Percentiles rank a stretch among this genome's conserved stretches.
Evolutionary conservation across 495 filamentous ascomycete species (phyloP).

Genomic region (Choiromyces venosus): DNA sequence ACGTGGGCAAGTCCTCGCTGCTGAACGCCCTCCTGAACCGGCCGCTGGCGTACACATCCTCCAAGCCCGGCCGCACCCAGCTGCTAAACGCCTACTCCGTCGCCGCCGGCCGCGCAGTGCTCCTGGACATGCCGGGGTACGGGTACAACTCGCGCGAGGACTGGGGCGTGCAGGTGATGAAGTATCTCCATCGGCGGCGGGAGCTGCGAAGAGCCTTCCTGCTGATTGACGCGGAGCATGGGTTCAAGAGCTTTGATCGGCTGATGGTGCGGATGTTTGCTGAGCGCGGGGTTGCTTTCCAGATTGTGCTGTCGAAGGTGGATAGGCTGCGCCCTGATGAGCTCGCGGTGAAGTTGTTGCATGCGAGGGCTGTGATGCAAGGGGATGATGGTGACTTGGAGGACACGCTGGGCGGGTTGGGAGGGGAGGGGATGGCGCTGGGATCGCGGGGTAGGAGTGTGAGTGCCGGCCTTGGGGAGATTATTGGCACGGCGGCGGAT

Average conservation of each 20-base stretch:
- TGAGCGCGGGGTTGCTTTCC: conserved; percentile 59
- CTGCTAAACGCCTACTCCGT: conserved; percentile 83
- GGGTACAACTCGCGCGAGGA: conserved; percentile 66
- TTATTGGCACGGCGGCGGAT: conserved; percentile 50
- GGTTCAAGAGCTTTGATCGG: conserved; percentile 68
- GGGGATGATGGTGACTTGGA: conserved; percentile 43
- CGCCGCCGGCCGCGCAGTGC: conserved; percentile 53
- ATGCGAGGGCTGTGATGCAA: conserved; percentile 39
- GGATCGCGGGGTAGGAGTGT: too few relatives aligned
- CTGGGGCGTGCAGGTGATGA: conserved; percentile 83
- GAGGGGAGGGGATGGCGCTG: conserved; percentile 25
- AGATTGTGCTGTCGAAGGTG: conserved; percentile 77
- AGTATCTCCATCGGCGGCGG: conserved; percentile 67
- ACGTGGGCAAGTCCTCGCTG: conserved; percentile 86
- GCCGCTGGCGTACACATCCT: conserved; percentile 58
- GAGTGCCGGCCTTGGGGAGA: conserved; percentile 48
- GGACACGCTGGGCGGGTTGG: conserved; percentile 36
- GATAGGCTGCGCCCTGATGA: conserved; percentile 52
- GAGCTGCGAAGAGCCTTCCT: conserved; percentile 72
- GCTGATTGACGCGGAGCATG: conserved; percentile 72
- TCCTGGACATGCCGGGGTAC: conserved; percentile 94
- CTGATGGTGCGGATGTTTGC: conserved; percentile 62
- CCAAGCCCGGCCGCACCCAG: conserved; percentile 68
- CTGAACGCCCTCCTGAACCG: conserved; percentile 70
- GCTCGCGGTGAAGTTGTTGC: conserved; percentile 14